These are phyloP conservation scores for Tuber brumale DNA, from an alignment of 495 filamentous ascomycete genomes.

Conservation along the genomic window DNA sequence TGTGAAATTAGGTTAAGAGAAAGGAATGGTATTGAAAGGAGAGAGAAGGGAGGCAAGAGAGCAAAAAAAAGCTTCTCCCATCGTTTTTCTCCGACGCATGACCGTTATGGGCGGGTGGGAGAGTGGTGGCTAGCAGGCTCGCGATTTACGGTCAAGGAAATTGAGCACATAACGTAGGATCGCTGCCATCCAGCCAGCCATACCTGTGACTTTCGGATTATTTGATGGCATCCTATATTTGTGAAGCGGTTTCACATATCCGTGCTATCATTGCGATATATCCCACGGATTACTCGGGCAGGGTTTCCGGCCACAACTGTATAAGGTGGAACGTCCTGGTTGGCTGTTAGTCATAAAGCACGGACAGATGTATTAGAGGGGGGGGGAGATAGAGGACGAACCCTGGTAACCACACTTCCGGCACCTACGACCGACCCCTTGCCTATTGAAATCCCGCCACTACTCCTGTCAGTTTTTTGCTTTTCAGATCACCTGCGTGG, in stretches of 20 bases:
- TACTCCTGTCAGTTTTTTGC: conserved; percentile 10
- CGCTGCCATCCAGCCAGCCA: not conserved
- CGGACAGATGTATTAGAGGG: not conserved
- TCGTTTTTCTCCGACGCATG: not conserved
- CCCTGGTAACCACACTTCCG: conserved; percentile 81
- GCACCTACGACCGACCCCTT: conserved; percentile 74
- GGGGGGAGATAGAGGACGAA: conserved; percentile 46
- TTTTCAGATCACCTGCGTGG: conserved; percentile 43
- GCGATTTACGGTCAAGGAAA: not conserved
- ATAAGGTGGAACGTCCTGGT: conserved; percentile 55
- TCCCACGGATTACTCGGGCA: conserved; percentile 53
- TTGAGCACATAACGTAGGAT: not conserved
- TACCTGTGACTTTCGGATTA: not conserved
- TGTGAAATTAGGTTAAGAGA: not conserved
- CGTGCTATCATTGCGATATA: conserved; percentile 42
- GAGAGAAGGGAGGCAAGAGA: not conserved
- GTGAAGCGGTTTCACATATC: not conserved
- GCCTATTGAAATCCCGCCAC: conserved; percentile 67
- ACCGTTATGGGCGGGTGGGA: not conserved
- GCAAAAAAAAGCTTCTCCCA: not conserved
- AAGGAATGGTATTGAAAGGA: not conserved
- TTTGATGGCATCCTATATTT: not conserved
- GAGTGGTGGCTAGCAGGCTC: not conserved
- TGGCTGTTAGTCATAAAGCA: conserved; percentile 13
- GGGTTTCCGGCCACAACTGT: conserved; percentile 61